These are phyloP conservation scores for Backusella morwellensis DNA, from an alignment of 192 early-diverging fungal species.

Conservation along the genomic window DNA sequence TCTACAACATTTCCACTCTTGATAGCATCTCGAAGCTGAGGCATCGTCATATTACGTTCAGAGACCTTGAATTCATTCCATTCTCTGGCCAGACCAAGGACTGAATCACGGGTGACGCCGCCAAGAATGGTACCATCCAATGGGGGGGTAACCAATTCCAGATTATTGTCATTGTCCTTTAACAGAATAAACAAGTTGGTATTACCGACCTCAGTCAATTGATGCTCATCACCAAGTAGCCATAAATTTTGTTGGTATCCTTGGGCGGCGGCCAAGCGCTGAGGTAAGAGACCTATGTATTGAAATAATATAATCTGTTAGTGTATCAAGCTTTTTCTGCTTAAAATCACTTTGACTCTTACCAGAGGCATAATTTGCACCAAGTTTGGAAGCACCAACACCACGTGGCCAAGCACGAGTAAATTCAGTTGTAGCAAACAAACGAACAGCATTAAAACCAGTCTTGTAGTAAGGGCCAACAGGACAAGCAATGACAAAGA, in stretches of 20 bases:
- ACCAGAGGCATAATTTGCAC: conserved; percentile 85
- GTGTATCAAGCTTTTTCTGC: neutral
- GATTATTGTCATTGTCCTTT: conserved; percentile 79
- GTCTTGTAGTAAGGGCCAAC: conserved; percentile 97
- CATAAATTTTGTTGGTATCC: conserved; percentile 95
- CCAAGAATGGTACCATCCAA: conserved; percentile 96
- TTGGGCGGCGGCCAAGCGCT: conserved; percentile 81
- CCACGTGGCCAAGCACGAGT: conserved; percentile 95
- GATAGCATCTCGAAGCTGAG: conserved; percentile 69
- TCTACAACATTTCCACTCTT: conserved; percentile 81
- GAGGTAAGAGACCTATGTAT: conserved; percentile 50
- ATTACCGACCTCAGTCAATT: conserved; percentile 94
- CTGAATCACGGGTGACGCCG: conserved; percentile 93
- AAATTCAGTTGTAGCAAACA: conserved; percentile 81
- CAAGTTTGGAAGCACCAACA: conserved; percentile 90
- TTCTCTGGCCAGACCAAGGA: conserved; percentile 68
- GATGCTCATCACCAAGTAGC: conserved; percentile 84
- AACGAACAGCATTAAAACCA: conserved; percentile 84
- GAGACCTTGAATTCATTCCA: conserved; percentile 91
- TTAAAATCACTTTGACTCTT: conserved; percentile 31
- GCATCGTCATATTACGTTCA: conserved; percentile 84
- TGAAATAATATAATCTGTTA: neutral
- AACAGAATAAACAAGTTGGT: conserved; percentile 95
- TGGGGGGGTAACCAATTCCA: conserved; percentile 86
- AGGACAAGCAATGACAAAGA: conserved; percentile 89